Conservation (phyloP, 257 asterid genomes). For the Leonotis leonurus region DNA sequence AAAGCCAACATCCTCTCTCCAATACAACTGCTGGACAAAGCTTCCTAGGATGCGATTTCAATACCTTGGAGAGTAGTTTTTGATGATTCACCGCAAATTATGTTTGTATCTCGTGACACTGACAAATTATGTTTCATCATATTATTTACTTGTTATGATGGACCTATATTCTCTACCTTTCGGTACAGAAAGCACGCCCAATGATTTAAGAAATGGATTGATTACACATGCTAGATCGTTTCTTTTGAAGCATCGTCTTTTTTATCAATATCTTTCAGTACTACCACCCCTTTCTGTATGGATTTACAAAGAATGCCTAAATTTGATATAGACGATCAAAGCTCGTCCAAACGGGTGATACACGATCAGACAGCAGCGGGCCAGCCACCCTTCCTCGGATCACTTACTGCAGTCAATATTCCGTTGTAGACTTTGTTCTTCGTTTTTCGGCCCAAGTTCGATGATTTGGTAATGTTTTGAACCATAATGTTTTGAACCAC, state of each 20-base stretch:
- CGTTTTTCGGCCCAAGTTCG: constrained; percentile 25
- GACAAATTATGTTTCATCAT: constrained; percentile 8
- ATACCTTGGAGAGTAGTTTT: not conserved
- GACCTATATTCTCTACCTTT: not conserved
- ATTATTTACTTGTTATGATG: not conserved
- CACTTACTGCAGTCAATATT: constrained; percentile 69
- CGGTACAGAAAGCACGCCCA: not conserved
- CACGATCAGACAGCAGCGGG: constrained; percentile 69
- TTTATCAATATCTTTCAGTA: not conserved
- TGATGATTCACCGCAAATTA: not conserved
- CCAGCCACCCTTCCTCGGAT: constrained; percentile 86
- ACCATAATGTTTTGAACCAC: constrained; percentile 71
- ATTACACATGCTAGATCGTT: not conserved
- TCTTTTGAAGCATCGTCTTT: not conserved
- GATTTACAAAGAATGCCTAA: not conserved
- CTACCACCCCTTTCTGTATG: not conserved
- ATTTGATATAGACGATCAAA: not conserved
- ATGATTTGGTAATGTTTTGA: constrained; percentile 34
- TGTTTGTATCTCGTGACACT: not conserved
- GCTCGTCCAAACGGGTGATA: not conserved
- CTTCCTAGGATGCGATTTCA: constrained; percentile 32
- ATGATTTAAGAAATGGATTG: not conserved
- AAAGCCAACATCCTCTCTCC: constrained; percentile 74
- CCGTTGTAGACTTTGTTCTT: constrained; percentile 31
- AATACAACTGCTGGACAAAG: constrained; percentile 78